Conservation (phyloP, 108 stramenopile genomes). For the Nannochloropsis granulata region DNA sequence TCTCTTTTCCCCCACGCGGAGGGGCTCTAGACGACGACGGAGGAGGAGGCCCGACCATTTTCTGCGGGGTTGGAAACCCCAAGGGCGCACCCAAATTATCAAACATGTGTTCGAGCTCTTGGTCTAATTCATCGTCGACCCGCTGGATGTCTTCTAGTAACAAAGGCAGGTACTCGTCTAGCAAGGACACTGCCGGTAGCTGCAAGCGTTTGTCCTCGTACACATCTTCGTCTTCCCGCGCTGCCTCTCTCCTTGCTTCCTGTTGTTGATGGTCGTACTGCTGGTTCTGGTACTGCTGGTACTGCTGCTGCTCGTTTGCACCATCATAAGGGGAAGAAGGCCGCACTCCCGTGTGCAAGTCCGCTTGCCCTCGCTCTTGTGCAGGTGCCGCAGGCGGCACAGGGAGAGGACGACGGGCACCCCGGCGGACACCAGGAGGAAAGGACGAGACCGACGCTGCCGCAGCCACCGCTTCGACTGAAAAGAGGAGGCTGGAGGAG, state of each 20-base stretch:
- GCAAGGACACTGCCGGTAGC: neutral
- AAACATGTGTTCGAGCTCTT: neutral
- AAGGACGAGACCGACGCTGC: neutral
- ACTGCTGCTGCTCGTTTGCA: too few relatives aligned
- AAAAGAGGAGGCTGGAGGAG: neutral
- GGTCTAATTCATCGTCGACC: neutral
- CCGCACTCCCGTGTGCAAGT: neutral
- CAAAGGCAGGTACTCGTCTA: neutral
- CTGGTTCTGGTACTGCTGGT: too few relatives aligned
- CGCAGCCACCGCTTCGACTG: neutral
- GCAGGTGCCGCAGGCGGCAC: neutral
- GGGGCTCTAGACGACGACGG: too few relatives aligned
- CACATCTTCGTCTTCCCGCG: neutral
- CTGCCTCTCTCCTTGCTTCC: neutral
- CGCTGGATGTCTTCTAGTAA: neutral
- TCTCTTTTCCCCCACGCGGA: too few relatives aligned
- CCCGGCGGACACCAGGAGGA: neutral
- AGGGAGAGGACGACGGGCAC: neutral
- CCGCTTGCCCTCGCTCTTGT: neutral
- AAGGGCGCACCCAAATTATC: neutral
- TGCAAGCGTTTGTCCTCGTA: neutral
- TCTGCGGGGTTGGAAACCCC: neutral
- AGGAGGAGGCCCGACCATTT: too few relatives aligned
- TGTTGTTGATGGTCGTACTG: neutral
- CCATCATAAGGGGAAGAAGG: neutral